Base-by-base conservation (phyloP, 1,284 basidiomycete genomes). In the Sporisorium iseilematis-ciliati region DNA sequence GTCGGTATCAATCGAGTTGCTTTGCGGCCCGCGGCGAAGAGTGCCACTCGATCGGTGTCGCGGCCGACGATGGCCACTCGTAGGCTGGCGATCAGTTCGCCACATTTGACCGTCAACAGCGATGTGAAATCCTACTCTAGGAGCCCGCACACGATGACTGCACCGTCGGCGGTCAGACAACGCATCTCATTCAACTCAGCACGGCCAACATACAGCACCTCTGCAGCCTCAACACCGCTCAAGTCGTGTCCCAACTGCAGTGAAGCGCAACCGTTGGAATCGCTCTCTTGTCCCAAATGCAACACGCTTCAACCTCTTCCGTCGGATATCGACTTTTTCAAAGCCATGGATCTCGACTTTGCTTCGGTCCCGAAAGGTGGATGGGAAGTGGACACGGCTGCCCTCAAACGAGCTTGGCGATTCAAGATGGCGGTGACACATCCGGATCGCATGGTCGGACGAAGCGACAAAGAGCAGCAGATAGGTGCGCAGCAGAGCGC, bases 401-500 rank as follows among this genome's bases (percentile, higher is more conserved):
- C 76, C 16, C 72, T 84, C 52, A 83, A 84, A 60, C 50, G 58
- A 7, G 66, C 70, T 2, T 84, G 82, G 82, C 71, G 82, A 38
- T 63, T 74, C 46, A 70, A 77, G 11, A 79, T 82, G 79, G 80
- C 77, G 2, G n/a, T 75, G 29, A 77, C 77, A 7, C 82, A 84
- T 56, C 82, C 82, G 12, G 82, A 84, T 49, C 76, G 81, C 7
- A 82, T 84, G 71, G 75, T 68, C 10, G 63, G 70, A 26, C 76
- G 75, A 11, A 68, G 59, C 20, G 76, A 78, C 8, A 70, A 79
- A 38, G 82, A 83, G 56, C 80, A 82, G 58, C 64, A 79, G 59
- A 72, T 78, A 11, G 82, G 80, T 4, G 79, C 76, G 4, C 76
- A 81, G 60, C 82, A 84, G 46, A 79, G 77, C 11, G 76, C 82